Base-by-base conservation (phyloP, 2,329 filamentous ascomycete genomes). In the Epichloe elymi region DNA sequence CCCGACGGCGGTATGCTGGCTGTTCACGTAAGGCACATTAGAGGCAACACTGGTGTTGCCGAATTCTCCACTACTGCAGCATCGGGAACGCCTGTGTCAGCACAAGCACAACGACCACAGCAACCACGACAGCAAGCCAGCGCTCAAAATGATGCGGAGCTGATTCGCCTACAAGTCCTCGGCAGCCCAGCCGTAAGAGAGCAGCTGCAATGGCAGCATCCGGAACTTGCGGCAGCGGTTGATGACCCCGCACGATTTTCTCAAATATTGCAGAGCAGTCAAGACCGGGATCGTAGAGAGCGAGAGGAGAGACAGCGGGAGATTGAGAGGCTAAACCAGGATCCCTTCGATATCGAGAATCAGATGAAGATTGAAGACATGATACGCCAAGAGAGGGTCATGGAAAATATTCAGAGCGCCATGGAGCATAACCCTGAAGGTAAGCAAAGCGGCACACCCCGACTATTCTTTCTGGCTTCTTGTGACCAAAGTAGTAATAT, bases 371-470 rank as follows among this genome's bases (percentile, higher is more conserved):
- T 98, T 55, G 91, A 93, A 64, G 93, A 98, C 70, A 94, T 97
- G 69, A 98, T 98, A 63, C 83, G 93, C 51, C 87, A 96, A 68
- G 87, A 97, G 69, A 78, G 85, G 15, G 91, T 98, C 44, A 89
- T 91, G 67, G 89, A 96, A 70, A 98, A 98, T 63, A 69, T 97
- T 54, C 89, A 97, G 63, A 93, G 90, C 69, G 93, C 93, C 41
- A 91, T 96, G 78, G 91, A 97, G 69, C 85, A 97, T 69, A 95
- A 94, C 62, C 93, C 93, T 0, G 93, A 97, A 79, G 91, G 91
- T 94, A 70, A 60, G 77, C 41, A 47, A 20, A 39, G 30, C 11
- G 14, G 15, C 15, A 30, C 38, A 12, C 15, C 11, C 17, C 39
- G 4, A n/a, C 35, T 37, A 38, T 46, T 26, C 14, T 35, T 46